These are phyloP conservation scores for Exophiala sp. DNA, from an alignment of 2,329 filamentous ascomycete genomes.

Conservation along the genomic window DNA sequence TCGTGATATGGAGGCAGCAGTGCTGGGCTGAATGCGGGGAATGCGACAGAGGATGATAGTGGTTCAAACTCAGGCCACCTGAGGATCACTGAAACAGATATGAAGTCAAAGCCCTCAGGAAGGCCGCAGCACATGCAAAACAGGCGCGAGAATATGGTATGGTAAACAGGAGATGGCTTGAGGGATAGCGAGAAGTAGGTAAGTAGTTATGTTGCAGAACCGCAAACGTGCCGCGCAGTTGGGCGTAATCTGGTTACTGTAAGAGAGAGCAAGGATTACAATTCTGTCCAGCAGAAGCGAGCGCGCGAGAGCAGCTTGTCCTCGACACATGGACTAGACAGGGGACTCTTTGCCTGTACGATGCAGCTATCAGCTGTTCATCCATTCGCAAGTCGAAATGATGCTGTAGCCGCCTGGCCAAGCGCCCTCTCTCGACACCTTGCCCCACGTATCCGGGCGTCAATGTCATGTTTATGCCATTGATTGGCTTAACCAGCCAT, in stretches of 20 bases:
- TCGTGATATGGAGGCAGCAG: not conserved
- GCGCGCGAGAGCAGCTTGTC: too few relatives aligned
- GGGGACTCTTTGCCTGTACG: not conserved
- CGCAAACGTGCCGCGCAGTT: too few relatives aligned
- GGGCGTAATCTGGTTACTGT: too few relatives aligned
- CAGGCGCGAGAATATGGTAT: too few relatives aligned
- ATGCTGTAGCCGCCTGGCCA: constrained; percentile 19
- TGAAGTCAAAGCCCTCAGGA: constrained; percentile 2
- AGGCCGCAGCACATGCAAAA: too few relatives aligned
- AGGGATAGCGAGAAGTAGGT: not conserved
- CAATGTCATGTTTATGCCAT: constrained; percentile 9
- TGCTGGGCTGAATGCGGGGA: not conserved
- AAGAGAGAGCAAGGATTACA: not conserved
- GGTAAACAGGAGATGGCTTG: too few relatives aligned
- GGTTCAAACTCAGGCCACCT: constrained; percentile 6
- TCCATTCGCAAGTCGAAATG: constrained; percentile 1
- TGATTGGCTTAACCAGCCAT: constrained; percentile 11
- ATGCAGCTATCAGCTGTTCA: not conserved
- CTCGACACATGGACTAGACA: not conserved
- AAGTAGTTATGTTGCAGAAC: too few relatives aligned
- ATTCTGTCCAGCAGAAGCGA: too few relatives aligned
- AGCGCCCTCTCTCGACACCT: constrained; percentile 13
- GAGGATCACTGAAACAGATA: not conserved
- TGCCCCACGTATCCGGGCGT: constrained; percentile 23
- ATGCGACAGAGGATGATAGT: not conserved